phyloP scores from a whole-genome alignment of 208 protist species.

The Crithidia fasciculata region DNA sequence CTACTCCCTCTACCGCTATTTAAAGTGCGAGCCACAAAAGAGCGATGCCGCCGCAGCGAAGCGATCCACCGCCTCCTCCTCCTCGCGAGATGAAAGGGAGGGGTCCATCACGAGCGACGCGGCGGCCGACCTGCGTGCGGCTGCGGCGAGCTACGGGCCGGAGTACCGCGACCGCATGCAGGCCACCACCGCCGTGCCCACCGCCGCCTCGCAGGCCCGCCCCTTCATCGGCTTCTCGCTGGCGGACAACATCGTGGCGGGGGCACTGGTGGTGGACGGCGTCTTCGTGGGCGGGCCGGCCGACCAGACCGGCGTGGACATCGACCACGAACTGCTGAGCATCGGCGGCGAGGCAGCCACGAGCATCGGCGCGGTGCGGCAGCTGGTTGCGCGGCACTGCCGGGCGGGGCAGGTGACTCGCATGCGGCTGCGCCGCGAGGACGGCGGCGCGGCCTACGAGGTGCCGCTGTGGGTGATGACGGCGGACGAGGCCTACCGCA shows the following conservation, averaged over 20 bases:
- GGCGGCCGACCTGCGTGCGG: slow-evolving; percentile 19
- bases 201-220: slow-evolving; percentile 10
- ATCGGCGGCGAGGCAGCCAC: slow-evolving; percentile 26
- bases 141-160: slow-evolving; percentile 32
- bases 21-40: background rate
- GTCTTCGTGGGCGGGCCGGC: slow-evolving; percentile 48
- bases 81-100: slow-evolving; percentile 12
- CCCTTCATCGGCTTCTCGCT: slow-evolving; percentile 68
- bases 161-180: slow-evolving; percentile 30
- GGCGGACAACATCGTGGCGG: slow-evolving; percentile 42
- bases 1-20: slow-evolving; percentile 23
- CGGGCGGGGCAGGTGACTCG: slow-evolving; percentile 31
- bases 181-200: slow-evolving; percentile 18
- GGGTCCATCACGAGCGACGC: slow-evolving; percentile 17
- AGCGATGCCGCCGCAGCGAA: slow-evolving; percentile 5
- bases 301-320: slow-evolving; percentile 40
- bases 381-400: slow-evolving; percentile 44
- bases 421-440: slow-evolving; percentile 26
- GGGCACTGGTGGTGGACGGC: slow-evolving; percentile 53
- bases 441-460: slow-evolving; percentile 31
- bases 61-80: background rate
- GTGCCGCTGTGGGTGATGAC: slow-evolving; percentile 64
- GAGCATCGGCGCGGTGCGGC: slow-evolving; percentile 32
- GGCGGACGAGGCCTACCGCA: slow-evolving; percentile 37
- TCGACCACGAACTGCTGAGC: slow-evolving; percentile 45